Conservation (phyloP, 169 alveolate species). For the Sarcocystis neurona region DNA sequence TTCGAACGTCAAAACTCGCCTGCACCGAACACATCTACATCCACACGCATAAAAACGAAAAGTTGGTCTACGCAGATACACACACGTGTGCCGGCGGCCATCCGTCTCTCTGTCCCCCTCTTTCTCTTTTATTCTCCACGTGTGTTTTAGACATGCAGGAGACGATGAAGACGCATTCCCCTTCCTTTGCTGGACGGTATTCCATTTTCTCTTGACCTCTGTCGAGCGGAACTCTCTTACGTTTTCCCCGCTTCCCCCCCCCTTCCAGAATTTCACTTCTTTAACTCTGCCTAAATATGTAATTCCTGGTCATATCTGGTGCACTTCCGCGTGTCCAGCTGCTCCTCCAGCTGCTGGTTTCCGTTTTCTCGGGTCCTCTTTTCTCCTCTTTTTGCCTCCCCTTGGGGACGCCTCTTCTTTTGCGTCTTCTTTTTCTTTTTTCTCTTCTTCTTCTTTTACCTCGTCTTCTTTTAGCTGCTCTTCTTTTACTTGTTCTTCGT, state of each 20-base stretch:
- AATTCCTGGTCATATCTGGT: neutral
- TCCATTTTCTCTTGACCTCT: neutral
- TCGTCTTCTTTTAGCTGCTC: neutral
- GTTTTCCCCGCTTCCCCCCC: neutral
- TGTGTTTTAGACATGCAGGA: neutral
- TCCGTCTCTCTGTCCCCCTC: neutral
- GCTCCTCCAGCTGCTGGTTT: neutral
- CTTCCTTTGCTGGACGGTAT: neutral
- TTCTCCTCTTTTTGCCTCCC: neutral
- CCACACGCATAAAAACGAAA: neutral
- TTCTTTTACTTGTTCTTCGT: neutral
- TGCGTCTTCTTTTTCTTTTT: neutral
- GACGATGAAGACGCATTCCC: neutral
- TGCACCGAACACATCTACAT: no score
- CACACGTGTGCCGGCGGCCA: neutral
- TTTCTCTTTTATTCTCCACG: neutral
- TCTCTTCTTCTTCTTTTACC: neutral
- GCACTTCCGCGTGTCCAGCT: no score
- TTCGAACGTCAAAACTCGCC: no score
- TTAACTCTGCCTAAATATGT: neutral
- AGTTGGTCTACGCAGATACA: neutral
- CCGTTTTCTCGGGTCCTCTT: neutral
- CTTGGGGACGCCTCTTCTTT: neutral
- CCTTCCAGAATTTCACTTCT: neutral
- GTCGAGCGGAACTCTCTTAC: neutral